Evolutionary conservation across 768 basidiomycete genomes (phyloP).

Genomic region (Lactarius vividus): DNA sequence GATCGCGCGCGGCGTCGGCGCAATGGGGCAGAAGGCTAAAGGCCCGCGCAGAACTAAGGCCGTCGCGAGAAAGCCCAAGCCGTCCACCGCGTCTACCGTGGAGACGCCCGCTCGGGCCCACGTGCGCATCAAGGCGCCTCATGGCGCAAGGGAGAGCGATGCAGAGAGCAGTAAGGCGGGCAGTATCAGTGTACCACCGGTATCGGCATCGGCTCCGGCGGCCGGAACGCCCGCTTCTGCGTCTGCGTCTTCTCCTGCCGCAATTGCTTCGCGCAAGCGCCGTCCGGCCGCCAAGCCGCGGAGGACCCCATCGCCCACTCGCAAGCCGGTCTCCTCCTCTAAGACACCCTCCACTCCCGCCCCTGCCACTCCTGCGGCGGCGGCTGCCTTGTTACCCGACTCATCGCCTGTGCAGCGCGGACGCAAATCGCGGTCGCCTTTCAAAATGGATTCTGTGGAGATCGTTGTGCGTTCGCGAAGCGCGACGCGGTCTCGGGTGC

Average conservation of each 20-base stretch:
- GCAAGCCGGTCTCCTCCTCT: background rate
- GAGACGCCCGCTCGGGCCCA: background rate
- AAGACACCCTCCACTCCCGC: background rate
- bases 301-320: conserved; percentile 2
- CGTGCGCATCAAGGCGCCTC: conserved; percentile 5
- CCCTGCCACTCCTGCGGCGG: background rate
- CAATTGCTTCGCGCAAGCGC: background rate
- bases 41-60: conserved; percentile 28
- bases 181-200: background rate
- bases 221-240: background rate
- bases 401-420: conserved; percentile 9
- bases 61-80: conserved; percentile 13
- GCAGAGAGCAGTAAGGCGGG: conserved; percentile 13
- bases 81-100: background rate
- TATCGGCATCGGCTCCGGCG: background rate
- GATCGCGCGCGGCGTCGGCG: conserved; percentile 30
- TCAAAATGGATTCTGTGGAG: conserved; percentile 23
- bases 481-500: conserved; percentile 17
- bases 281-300: conserved; percentile 1
- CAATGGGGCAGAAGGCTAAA: conserved; percentile 20
- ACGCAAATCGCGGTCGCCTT: conserved; percentile 11
- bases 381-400: background rate
- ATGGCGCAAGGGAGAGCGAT: background rate
- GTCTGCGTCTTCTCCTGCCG: background rate
- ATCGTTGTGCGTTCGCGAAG: conserved; percentile 19